Percentiles rank a stretch among this genome's conserved stretches.
Conservation (phyloP, 2,329 filamentous ascomycete genomes). For the Diplodia intermedia region DNA sequence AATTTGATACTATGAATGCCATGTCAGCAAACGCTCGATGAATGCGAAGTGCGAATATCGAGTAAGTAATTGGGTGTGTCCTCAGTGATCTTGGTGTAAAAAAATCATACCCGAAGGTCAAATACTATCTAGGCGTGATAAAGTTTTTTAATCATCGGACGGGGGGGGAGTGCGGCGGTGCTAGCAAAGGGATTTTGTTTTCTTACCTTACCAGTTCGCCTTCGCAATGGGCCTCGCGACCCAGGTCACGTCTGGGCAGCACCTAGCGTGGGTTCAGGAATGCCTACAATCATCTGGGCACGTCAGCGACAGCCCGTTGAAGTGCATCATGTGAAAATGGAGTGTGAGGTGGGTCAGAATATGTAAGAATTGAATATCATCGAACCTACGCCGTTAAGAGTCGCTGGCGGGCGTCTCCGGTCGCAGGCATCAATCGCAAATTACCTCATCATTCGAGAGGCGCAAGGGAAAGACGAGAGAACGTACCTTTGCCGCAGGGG, state of each 20-base stretch:
- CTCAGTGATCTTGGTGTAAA: constrained; percentile 75
- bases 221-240: neutral
- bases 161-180: constrained; percentile 35
- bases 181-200: constrained; percentile 21
- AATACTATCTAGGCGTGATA: constrained; percentile 71
- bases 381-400: constrained; percentile 74
- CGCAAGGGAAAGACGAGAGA: constrained; percentile 29
- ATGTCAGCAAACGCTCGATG: constrained; percentile 12
- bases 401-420: constrained; percentile 92
- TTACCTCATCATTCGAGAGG: constrained; percentile 83
- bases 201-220: constrained; percentile 19
- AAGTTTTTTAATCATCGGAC: constrained; percentile 70
- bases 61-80: constrained; percentile 39
- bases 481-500: constrained; percentile 21
- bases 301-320: constrained; percentile 28
- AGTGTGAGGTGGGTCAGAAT: constrained; percentile 73
- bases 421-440: constrained; percentile 94
- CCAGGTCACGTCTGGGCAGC: neutral
- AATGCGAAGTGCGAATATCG: neutral
- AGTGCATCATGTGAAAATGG: neutral
- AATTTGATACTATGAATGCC: neutral
- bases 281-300: constrained; percentile 15
- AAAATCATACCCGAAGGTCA: constrained; percentile 65
- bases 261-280: neutral
- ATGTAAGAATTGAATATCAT: constrained; percentile 99